Percentiles rank a stretch among this genome's conserved stretches.
Conservation (phyloP, 2,329 filamentous ascomycete species). For the Fusarium caatingaense region DNA sequence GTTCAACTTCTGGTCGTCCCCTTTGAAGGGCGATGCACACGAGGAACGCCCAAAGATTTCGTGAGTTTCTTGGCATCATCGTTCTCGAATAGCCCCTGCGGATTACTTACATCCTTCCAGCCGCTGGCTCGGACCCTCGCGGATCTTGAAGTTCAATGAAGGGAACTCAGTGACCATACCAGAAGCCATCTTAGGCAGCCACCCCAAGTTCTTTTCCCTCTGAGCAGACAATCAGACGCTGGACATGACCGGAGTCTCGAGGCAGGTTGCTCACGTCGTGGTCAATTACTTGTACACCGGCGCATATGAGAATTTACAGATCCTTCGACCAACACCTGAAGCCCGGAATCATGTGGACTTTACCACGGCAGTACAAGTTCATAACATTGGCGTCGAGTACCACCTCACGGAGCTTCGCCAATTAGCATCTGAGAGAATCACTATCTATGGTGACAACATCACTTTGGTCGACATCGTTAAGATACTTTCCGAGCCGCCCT, state of each 20-base stretch:
- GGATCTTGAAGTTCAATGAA: neutral
- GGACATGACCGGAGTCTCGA: neutral
- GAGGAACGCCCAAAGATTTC: neutral
- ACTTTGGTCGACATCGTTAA: neutral
- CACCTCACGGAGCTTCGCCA: neutral
- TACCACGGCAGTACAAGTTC: neutral
- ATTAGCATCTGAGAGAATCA: neutral
- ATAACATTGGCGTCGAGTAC: neutral
- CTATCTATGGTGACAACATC: neutral
- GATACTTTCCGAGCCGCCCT: neutral
- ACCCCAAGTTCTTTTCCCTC: neutral
- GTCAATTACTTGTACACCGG: neutral
- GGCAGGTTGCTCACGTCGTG: neutral
- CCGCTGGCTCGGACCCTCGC: neutral
- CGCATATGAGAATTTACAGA: neutral
- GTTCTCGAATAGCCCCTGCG: no score
- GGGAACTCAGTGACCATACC: neutral
- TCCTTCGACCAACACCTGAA: rapidly evolving
- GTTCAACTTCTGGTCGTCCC: neutral
- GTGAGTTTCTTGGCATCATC: neutral
- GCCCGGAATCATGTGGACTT: neutral
- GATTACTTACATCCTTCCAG: neutral
- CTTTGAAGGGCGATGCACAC: neutral
- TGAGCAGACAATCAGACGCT: neutral
- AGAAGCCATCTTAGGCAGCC: neutral